A percentile compares a stretch with the other conserved stretches of the same genome.
Evolutionary conservation across 192 early-diverging fungal species (phyloP).

Genomic region (Podila minutissima): DNA sequence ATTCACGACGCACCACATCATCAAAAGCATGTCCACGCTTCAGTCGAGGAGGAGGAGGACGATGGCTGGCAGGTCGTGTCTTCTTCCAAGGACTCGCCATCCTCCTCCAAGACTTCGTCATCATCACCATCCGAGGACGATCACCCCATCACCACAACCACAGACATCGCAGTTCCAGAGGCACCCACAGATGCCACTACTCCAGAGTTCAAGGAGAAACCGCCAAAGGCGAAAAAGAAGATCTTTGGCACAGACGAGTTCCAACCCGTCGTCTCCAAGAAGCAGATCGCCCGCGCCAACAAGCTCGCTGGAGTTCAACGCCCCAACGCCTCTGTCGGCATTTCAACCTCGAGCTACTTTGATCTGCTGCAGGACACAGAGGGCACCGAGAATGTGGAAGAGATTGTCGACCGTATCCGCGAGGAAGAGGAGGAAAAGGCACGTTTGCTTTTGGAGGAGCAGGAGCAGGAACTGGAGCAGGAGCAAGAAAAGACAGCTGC

Average conservation of each 20-base stretch:
- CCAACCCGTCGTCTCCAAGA: conserved; percentile 50
- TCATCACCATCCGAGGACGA: background rate
- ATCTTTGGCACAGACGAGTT: conserved; percentile 53
- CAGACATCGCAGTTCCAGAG: background rate
- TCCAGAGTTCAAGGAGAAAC: conserved; percentile 19
- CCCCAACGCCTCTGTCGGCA: conserved; percentile 31
- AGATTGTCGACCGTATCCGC: conserved; percentile 33
- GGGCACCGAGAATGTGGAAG: conserved; percentile 24
- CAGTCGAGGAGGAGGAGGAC: background rate
- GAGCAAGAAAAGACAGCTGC: conserved; percentile 4
- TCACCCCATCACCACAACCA: background rate
- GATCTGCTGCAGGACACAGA: conserved; percentile 46
- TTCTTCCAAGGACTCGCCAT: background rate
- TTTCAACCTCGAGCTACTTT: conserved; percentile 47
- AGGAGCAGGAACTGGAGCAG: conserved; percentile 16
- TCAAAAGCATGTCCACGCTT: background rate
- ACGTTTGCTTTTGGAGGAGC: conserved; percentile 8
- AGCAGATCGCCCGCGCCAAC: conserved; percentile 41
- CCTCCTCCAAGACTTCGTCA: background rate
- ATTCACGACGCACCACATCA: background rate
- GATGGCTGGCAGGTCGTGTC: background rate
- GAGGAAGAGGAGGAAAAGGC: conserved; percentile 4
- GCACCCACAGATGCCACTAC: background rate
- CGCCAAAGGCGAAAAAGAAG: conserved; percentile 46
- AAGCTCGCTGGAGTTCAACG: conserved; percentile 10